Evolutionary conservation across 1,284 basidiomycete genomes (phyloP), one percentile per base, ranked within the genome.

Genomic region (Neotropicomus parvogracilis): DNA sequence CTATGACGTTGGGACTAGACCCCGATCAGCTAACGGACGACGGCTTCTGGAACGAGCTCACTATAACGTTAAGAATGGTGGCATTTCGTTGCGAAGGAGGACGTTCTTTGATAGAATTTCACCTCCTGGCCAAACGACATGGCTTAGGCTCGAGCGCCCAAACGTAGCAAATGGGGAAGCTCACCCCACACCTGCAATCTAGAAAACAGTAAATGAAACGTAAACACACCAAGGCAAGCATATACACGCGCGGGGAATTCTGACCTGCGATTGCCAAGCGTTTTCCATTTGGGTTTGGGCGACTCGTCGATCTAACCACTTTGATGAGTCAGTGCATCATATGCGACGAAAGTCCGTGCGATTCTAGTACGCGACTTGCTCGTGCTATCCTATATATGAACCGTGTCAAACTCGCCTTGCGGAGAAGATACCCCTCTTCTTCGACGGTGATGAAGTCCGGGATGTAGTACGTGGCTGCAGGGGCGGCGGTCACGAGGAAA

Each of bases 201-300:
- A 57, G 21, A 32, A 27, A n/a, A 44, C 44, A 24, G 24, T 8
- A 44, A 41, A 26, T 9, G 45, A 29, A 46, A 46, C 40, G 49
- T 55, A 49, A 51, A 40, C 19, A 39, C 49, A 27, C 17, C 47
- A 46, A 42, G 39, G 29, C 47, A 20, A 49, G 20, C 24, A 17
- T 41, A 16, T 35, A 20, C n/a, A n/a, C n/a, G n/a, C n/a, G 24
- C 33, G 19, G 38, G 19, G 42, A 40, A 33, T 48, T 10, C 16
- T 57, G 54, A 87, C 90, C 91, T 79, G 60, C 91, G 74, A 54
- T 91, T 91, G 5, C 80, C 77, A 16, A 94, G 75, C n/a, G 77
- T 77, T 66, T 85, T 92, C 92, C 92, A 95, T 65, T 83, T 89
- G 9, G 81, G 83, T 59, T 79, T 81, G n/a, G 89, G 88, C 1